Base-by-base conservation (phyloP, 192 early-diverging fungal genomes). In the Backusella sp. region DNA sequence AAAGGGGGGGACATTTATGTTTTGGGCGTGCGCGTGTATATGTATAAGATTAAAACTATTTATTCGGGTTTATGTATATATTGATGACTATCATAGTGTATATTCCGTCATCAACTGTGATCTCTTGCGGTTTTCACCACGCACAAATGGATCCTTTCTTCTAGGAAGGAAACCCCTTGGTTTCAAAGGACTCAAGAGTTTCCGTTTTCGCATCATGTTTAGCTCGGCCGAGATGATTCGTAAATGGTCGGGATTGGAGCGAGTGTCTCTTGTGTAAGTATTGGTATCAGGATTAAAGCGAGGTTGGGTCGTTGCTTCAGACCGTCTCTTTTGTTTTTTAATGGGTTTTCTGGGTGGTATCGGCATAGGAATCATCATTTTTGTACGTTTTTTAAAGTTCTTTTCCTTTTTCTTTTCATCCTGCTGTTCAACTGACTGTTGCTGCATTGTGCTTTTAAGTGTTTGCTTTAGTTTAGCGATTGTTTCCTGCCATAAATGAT, bases 141-240 rank as follows among this genome's bases (percentile, higher is more conserved):
- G 69, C 26, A 80, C n/a, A 80, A 86, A 86, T 0, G 79, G 32
- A 36, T 88, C 86, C 41, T 76, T 79, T 34, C 86, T 69, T 46
- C 81, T 74, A 36, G 82, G 81, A 14, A 88, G 79, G 32, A 73
- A 82, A 9, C 78, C 83, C 75, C 86, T 77, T 30, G 82, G 84
- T 77, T 81, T 84, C 34, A 87, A 72, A 9, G 86, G 86, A 21
- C 79, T 81, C 7, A 85, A 69, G 34, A 87, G 70, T 70, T 87
- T 87, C 53, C 84, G 76, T 17, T 81, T 36, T 1, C 86, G 80
- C 70, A 87, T 87, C 86, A 87, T 87, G 72, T 85, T 85, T 41
- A 87, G 49, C 77, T 87, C 86, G 35, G 84, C 78, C 26, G 84
- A 79, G 73, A 87, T 87, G 77, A 87, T 87, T 21, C 86, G 79